Evolutionary conservation across 2,329 filamentous ascomycete genomes (phyloP), one percentile per base, ranked within the genome.

Genomic region (Magnaporthiopsis incrustans): DNA sequence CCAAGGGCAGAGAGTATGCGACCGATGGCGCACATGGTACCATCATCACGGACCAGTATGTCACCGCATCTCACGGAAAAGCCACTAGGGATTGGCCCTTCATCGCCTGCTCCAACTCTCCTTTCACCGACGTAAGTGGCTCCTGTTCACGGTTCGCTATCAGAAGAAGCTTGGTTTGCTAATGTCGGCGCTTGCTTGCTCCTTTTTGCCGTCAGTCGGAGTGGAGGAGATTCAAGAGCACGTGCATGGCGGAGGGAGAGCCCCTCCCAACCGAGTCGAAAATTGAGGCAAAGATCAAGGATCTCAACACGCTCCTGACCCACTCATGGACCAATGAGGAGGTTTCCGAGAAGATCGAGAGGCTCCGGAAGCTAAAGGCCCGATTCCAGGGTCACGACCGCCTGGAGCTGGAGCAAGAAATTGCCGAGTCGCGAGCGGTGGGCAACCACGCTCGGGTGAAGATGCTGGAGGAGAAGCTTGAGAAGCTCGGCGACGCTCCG

Each of bases 41-140:
- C 81, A 90, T 97, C 70, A 85, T 90, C 38, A 96, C 92, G 0
- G 92, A 96, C 66, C 89, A 93, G 73, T 97, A 98, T 73, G 86
- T 91, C 38, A 80, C 88, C 63, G 87, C 91, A 57, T 87, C 91
- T 10, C 90, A 96, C 73, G 95, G 95, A 59, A 92, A 93, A 70
- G 83, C 90, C 0, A 85, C 92, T 72, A 89, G 89, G 73, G 87
- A 93, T 50, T 97, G 92, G 77, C 92, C 93, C 5, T 97, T 98
- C 75, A 89, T 95, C 67, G 89, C 89, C 67, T 93, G 94, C 73
- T 98, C 95, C 0, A 93, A 97, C 74, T 86, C 88, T 61, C 81
- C 83, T 57, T 90, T 98, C 71, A 91, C 89, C n/a, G 92, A 95
- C 75, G 89, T 91, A 79, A 68, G 81, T 22, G 27, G 11, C 30